Evolutionary conservation across 306 rosid genomes (phyloP).

Genomic region (Sicyos edulis): DNA sequence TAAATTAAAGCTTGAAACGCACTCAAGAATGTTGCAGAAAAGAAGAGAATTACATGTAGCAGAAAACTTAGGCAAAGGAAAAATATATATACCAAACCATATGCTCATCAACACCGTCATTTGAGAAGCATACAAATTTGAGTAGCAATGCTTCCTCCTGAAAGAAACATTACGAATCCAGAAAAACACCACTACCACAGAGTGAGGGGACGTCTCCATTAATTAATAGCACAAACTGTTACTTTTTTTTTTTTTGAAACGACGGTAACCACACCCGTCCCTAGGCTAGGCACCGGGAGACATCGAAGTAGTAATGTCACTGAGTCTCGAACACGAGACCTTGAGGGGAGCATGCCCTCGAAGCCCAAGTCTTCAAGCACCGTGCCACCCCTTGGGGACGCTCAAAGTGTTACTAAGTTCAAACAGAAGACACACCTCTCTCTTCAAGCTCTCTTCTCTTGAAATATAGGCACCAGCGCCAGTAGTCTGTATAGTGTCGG

Average conservation of each 20-base stretch:
- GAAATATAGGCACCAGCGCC: constrained; percentile 98
- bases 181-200: neutral
- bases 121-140: constrained; percentile 67
- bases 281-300: too few relatives aligned
- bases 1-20: neutral
- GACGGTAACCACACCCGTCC: too few relatives aligned
- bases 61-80: constrained; percentile 13
- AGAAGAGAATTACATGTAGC: neutral
- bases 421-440: constrained; percentile 43
- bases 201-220: neutral
- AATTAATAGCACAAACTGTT: too few relatives aligned
- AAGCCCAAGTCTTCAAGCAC: too few relatives aligned
- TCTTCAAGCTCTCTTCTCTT: constrained; percentile 76
- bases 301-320: too few relatives aligned
- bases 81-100: constrained; percentile 72
- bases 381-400: too few relatives aligned
- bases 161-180: constrained; percentile 16
- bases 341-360: too few relatives aligned
- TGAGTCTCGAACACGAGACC: too few relatives aligned
- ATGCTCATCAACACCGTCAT: constrained; percentile 80
- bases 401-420: too few relatives aligned
- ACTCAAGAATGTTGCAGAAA: neutral
- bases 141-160: constrained; percentile 92
- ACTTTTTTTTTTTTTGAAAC: too few relatives aligned
- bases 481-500: constrained; percentile 88